Conservation (phyloP, 805 yeast genomes). For the Wickerhamiella galacta region DNA sequence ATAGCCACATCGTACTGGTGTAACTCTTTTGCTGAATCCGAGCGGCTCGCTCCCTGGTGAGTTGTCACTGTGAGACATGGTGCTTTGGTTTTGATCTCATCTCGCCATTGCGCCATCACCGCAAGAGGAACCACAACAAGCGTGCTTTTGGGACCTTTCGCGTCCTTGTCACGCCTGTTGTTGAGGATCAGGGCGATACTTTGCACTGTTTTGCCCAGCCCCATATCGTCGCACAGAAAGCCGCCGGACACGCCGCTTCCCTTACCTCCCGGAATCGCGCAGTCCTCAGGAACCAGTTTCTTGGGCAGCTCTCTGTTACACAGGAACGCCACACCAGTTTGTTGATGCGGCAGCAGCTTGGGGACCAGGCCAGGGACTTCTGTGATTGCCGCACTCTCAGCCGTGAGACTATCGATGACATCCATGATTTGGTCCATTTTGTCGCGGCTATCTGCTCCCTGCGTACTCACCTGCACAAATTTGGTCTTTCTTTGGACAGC, state of each 20-base stretch:
- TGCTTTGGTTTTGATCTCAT: constrained; percentile 25
- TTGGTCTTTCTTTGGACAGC: no score
- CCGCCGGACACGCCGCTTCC: constrained; percentile 28
- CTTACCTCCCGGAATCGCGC: background rate
- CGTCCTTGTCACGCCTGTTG: constrained; percentile 8
- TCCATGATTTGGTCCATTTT: constrained; percentile 9
- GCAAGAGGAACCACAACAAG: constrained; percentile 30
- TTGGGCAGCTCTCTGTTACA: constrained; percentile 26
- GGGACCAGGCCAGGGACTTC: constrained; percentile 26
- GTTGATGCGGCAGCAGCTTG: constrained; percentile 30
- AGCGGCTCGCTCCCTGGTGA: constrained; percentile 22
- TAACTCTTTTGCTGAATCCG: constrained; percentile 10
- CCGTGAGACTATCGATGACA: constrained; percentile 6
- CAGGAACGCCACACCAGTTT: constrained; percentile 29
- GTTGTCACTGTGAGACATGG: constrained; percentile 18
- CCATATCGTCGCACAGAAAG: constrained; percentile 78
- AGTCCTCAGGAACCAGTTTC: background rate
- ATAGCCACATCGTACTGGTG: constrained; percentile 22
- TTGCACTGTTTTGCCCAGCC: constrained; percentile 75
- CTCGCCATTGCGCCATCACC: constrained; percentile 27
- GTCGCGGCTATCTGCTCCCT: no score
- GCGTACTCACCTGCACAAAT: no score
- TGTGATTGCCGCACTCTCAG: constrained; percentile 3
- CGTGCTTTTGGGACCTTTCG: constrained; percentile 16
- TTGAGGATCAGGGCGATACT: constrained; percentile 47